phyloP scores from a whole-genome alignment of 2,329 filamentous ascomycete species.

The Talaromyces sp. region DNA sequence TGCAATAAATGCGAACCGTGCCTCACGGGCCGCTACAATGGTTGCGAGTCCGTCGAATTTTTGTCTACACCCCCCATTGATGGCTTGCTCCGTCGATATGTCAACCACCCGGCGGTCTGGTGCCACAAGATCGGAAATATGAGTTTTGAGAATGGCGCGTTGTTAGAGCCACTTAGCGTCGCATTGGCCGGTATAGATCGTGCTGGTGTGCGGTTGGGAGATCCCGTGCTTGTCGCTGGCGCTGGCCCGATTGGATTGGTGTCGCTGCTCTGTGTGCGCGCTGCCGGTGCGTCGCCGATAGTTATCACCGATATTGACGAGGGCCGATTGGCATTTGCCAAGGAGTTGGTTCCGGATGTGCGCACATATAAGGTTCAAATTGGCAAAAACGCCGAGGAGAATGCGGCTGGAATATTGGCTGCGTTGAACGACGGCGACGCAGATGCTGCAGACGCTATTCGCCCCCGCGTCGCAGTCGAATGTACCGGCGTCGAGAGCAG shows the following conservation, averaged over 20 bases:
- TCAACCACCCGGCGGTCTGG: constrained; percentile 92
- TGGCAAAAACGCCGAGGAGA: constrained; percentile 60
- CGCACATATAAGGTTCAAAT: constrained; percentile 62
- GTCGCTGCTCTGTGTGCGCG: constrained; percentile 76
- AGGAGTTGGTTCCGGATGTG: constrained; percentile 73
- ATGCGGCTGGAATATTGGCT: constrained; percentile 64
- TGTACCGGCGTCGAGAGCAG: constrained; percentile 94
- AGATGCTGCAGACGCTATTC: constrained; percentile 54
- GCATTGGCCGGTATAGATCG: constrained; percentile 84
- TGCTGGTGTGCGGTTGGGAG: constrained; percentile 74
- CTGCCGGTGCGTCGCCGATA: constrained; percentile 84
- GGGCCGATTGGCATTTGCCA: constrained; percentile 77
- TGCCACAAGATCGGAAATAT: constrained; percentile 95
- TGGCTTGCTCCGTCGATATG: constrained; percentile 83
- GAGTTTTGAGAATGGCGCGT: constrained; percentile 84
- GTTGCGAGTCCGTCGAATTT: constrained; percentile 81
- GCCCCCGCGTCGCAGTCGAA: constrained; percentile 79
- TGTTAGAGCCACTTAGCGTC: constrained; percentile 87
- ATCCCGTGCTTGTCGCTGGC: constrained; percentile 84
- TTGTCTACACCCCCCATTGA: constrained; percentile 86
- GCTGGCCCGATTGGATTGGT: constrained; percentile 93
- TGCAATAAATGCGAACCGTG: constrained; percentile 89
- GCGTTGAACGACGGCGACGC: constrained; percentile 56
- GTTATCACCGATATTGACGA: constrained; percentile 95
- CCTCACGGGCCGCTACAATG: constrained; percentile 90